Conservation (phyloP, 2,329 filamentous ascomycete genomes). For the Tolypocladium cylindrosporum region DNA sequence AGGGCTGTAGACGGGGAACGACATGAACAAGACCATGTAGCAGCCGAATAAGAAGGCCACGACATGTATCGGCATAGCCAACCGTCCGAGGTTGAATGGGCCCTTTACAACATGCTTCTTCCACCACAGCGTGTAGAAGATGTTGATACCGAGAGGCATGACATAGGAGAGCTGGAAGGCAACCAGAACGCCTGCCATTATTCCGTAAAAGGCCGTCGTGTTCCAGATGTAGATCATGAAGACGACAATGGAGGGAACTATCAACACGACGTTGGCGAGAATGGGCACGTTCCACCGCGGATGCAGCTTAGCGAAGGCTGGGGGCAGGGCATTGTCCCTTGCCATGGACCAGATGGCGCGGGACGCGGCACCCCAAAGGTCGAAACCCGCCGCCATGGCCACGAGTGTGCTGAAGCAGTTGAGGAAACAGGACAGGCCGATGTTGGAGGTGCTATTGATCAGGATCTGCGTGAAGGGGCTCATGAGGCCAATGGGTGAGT, state of each 20-base stretch:
- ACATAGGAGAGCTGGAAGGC: conserved; percentile 4
- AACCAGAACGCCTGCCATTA: conserved; percentile 5
- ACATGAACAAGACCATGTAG: conserved; percentile 6
- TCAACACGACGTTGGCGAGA: conserved; percentile 2
- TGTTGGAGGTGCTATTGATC: conserved; percentile 3
- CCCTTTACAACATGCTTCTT: conserved; percentile 2
- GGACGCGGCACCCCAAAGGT: conserved; percentile 5
- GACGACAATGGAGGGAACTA: conserved; percentile 1
- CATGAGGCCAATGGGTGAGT: conserved; percentile 1
- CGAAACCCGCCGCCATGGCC: conserved; percentile 4
- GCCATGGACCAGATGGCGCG: conserved; percentile 6
- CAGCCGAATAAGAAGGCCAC: conserved; percentile 3
- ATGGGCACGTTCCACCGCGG: conserved; percentile 1
- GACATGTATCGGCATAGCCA: not conserved
- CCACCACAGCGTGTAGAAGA: conserved; percentile 3
- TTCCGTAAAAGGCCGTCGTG: conserved; percentile 6
- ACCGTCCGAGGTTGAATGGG: conserved; percentile 1
- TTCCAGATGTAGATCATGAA: conserved; percentile 7
- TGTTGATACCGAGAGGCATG: conserved; percentile 2
- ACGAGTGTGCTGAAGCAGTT: conserved; percentile 2
- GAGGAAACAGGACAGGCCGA: conserved; percentile 1
- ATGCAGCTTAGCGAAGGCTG: conserved; percentile 2
- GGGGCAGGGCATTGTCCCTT: conserved; percentile 3
- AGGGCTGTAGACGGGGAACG: conserved; percentile 2
- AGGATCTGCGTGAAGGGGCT: conserved; percentile 4